These are phyloP conservation scores for Xylaria curta DNA, from an alignment of 495 filamentous ascomycete species.

Conservation along the genomic window DNA sequence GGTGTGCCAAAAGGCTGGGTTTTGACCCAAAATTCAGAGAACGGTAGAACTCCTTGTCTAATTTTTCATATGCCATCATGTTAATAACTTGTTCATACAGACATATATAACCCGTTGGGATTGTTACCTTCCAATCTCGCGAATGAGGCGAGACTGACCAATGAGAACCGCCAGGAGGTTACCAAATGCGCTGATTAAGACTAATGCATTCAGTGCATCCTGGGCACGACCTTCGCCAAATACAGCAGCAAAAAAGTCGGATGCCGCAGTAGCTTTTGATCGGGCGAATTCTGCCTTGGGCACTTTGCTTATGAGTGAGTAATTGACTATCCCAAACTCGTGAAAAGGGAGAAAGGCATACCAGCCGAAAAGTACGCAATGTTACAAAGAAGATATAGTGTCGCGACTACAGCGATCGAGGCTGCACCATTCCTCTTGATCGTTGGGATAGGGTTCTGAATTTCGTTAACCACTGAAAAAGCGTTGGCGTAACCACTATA, in stretches of 20 bases:
- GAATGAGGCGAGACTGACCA: constrained; percentile 62
- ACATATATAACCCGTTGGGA: not conserved
- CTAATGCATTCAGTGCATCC: constrained; percentile 64
- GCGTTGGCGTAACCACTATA: constrained; percentile 69
- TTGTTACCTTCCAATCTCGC: constrained; percentile 62
- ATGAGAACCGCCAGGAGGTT: constrained; percentile 68
- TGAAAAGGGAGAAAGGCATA: constrained; percentile 18
- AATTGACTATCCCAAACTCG: not conserved
- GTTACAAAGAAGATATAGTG: constrained; percentile 67
- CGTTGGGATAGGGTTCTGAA: constrained; percentile 52
- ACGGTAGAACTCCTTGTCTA: constrained; percentile 72
- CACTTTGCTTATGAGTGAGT: constrained; percentile 40
- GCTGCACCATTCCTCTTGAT: constrained; percentile 62
- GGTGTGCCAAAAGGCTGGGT: constrained; percentile 69
- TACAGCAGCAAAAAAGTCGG: constrained; percentile 65
- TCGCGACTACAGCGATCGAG: constrained; percentile 56
- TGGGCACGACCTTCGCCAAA: constrained; percentile 61
- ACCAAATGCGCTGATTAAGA: constrained; percentile 67
- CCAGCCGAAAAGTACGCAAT: constrained; percentile 66
- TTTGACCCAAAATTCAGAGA: constrained; percentile 66
- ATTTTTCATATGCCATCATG: not conserved
- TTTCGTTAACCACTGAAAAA: constrained; percentile 70
- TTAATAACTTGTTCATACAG: constrained; percentile 1
- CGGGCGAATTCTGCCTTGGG: constrained; percentile 58
- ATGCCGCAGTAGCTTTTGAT: constrained; percentile 62